These are phyloP conservation scores for Hypericum androsaemum DNA, from an alignment of 345 rosid species.

Conservation along the genomic window DNA sequence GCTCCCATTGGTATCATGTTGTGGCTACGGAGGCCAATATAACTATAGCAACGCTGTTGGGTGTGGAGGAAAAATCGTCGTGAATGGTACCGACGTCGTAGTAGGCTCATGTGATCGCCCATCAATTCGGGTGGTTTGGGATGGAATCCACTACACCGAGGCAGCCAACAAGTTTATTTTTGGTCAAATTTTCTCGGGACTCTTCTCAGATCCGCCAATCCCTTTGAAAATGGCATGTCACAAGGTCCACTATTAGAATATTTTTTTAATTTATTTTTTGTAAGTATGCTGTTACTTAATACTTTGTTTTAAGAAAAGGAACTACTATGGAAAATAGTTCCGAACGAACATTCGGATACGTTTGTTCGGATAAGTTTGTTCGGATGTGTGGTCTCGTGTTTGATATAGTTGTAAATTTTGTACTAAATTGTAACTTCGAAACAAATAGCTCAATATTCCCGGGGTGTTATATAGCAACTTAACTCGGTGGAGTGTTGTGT, in stretches of 20 bases:
- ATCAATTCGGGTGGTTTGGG: conserved; percentile 4
- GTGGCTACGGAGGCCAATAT: conserved; percentile 29
- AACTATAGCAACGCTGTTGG: conserved; percentile 10
- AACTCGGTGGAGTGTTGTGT: no score
- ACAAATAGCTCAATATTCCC: no score
- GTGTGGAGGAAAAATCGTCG: conserved; percentile 7
- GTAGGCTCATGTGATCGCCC: conserved; percentile 11
- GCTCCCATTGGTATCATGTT: conserved; percentile 21
- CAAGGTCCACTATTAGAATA: background rate
- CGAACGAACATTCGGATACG: no score
- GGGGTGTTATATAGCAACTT: no score
- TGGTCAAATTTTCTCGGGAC: conserved; percentile 7
- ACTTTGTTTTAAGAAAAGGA: no score
- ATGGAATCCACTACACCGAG: conserved; percentile 14
- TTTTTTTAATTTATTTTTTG: no score
- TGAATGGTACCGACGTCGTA: conserved; percentile 1
- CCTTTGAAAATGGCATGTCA: conserved; percentile 15
- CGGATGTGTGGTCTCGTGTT: no score
- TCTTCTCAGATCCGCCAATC: conserved; percentile 11
- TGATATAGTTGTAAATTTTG: no score
- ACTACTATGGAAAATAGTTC: no score
- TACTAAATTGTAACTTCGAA: no score
- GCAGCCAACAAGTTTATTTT: conserved; percentile 14
- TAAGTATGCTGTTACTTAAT: no score
- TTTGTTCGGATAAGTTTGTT: no score